These are phyloP conservation scores for Mercurialis annua DNA, from an alignment of 345 rosid genomes.

Conservation along the genomic window DNA sequence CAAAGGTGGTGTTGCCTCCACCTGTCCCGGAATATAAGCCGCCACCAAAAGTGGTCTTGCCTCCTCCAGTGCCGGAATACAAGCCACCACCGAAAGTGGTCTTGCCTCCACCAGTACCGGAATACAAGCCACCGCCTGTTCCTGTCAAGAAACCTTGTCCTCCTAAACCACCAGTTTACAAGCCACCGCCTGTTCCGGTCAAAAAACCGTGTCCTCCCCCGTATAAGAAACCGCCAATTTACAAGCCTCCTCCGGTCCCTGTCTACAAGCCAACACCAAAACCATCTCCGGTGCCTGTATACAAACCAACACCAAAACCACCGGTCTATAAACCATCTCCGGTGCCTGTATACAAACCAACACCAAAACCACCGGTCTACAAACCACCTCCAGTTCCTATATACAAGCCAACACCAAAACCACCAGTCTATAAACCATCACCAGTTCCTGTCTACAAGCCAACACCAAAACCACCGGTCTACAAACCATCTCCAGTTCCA, in stretches of 20 bases:
- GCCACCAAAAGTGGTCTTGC: background rate
- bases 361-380: conserved; percentile 7
- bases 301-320: conserved; percentile 11
- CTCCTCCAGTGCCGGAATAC: conserved; percentile 20
- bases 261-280: conserved; percentile 5
- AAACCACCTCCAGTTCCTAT: conserved; percentile 8
- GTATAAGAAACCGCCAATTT: conserved; percentile 7
- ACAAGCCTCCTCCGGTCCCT: background rate
- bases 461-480: background rate
- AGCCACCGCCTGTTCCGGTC: conserved; percentile 9
- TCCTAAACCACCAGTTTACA: conserved; percentile 13
- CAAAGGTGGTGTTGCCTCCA: conserved; percentile 5
- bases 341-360: conserved; percentile 13
- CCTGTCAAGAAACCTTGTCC: conserved; percentile 3
- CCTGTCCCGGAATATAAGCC: conserved; percentile 29
- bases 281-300: conserved; percentile 11
- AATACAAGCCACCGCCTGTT: conserved; percentile 10
- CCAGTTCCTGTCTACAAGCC: conserved; percentile 1
- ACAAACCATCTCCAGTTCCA: conserved; percentile 17
- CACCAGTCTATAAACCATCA: conserved; percentile 12
- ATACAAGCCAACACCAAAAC: conserved; percentile 9
- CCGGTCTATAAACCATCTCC: conserved; percentile 1
- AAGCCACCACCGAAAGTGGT: conserved; percentile 9
- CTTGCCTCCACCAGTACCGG: conserved; percentile 16
- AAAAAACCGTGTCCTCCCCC: conserved; percentile 2